Percentiles rank a stretch among this genome's conserved stretches.
phyloP scores from a whole-genome alignment of 768 basidiomycete genomes.

The Lactarius tabidus region DNA sequence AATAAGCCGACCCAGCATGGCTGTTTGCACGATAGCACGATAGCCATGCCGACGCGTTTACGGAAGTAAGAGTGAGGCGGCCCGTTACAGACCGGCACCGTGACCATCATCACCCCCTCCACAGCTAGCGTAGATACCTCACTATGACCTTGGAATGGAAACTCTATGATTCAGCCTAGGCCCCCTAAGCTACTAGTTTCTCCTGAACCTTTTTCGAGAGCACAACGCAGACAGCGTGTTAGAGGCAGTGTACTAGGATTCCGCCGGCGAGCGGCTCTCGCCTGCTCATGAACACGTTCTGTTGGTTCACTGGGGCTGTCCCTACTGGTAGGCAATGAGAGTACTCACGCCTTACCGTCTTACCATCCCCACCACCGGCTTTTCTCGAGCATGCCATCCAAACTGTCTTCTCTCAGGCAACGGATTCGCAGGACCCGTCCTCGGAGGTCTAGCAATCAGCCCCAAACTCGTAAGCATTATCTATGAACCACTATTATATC shows the following conservation, averaged over 20 bases:
- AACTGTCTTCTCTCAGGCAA: neutral
- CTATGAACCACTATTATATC: neutral
- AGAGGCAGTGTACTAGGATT: no score
- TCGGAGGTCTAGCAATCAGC: neutral
- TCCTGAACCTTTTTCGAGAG: neutral
- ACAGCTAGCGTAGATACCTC: no score
- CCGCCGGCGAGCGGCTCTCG: neutral
- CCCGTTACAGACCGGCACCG: no score
- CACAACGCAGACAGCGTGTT: neutral
- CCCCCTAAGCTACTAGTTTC: neutral
- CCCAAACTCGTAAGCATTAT: neutral
- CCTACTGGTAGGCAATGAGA: neutral
- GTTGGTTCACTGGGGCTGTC: neutral
- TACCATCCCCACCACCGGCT: neutral
- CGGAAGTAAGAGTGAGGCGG: no score
- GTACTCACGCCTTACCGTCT: neutral
- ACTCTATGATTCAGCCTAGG: neutral
- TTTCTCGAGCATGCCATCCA: neutral
- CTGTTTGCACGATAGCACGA: neutral
- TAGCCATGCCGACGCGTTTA: neutral
- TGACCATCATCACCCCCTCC: no score
- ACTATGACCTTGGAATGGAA: neutral
- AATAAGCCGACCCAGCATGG: slow-evolving; percentile 17
- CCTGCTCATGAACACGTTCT: neutral
- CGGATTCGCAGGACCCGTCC: neutral